Evolutionary conservation across 345 rosid genomes (phyloP), one percentile per base, ranked within the genome.

Genomic region (Melaleuca alternifolia): DNA sequence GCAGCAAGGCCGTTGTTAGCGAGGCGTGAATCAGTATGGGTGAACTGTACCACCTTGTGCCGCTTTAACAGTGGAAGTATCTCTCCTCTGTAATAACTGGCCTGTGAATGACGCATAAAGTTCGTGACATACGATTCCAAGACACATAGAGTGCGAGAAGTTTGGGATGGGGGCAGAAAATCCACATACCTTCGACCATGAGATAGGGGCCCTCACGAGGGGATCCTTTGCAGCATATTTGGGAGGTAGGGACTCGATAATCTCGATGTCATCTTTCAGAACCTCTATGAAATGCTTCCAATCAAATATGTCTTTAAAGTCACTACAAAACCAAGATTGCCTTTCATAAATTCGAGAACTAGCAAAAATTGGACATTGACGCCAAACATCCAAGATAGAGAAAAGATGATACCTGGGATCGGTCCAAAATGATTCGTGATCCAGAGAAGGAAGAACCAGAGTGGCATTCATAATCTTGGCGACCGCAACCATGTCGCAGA

Each of bases 381-480:
- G 79, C 79, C 53, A 85, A 61, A 20, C 8, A 54, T 50, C n/a
- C 23, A 54, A 18, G 11, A 71, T 33, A 21, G 79, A 71, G 79
- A 71, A 71, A 33, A 33, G 24, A 75, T 15, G n/a, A 65, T 90
- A 97, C 99, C 99, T 98, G 16, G 98, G 99, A 84, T 98, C 99
- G 6, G 96, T 96, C 99, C 99, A 98, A 86, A 98, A 98, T 6
- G 99, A 98, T 53, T 96, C 92, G 33, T 96, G 99, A 91, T 98
- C 99, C 16, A 98, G 98, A 54, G 92, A 93, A 88, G 99, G 99
- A 91, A 98, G 98, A 87, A 98, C 98, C 89, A 98, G 93, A 83
- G 98, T 95, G 50, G 98, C 99, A 91, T 96, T 95, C 99, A 96
- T 98, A 81, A 96, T 89, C 94, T 92, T 98, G 51, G 99, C 99